Conservation (phyloP, 1,139 yeast species). For the Geotrichum restrictum region DNA sequence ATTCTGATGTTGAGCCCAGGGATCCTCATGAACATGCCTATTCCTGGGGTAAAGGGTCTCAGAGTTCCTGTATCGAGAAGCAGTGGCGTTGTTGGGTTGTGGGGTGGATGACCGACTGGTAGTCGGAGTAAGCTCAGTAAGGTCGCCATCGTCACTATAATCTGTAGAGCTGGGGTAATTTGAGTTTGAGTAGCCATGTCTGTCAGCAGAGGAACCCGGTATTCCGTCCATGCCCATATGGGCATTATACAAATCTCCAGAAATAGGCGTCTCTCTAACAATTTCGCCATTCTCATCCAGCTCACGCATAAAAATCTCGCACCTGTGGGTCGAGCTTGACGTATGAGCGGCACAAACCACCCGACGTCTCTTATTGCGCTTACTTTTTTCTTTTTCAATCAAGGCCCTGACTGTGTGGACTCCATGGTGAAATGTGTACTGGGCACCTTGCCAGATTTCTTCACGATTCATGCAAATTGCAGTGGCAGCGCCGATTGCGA, state of each 20-base stretch:
- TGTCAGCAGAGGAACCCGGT: too few relatives aligned
- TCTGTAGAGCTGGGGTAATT: neutral
- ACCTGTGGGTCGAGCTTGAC: neutral
- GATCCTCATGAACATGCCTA: neutral
- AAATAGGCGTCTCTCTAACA: neutral
- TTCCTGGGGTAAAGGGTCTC: neutral
- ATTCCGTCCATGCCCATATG: neutral
- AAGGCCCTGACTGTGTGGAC: slow-evolving; percentile 15
- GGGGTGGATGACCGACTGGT: neutral
- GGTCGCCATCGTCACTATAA: neutral
- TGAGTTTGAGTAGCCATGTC: too few relatives aligned
- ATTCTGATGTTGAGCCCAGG: slow-evolving; percentile 1
- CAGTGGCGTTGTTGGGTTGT: neutral
- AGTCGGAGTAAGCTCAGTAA: neutral
- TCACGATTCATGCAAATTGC: slow-evolving; percentile 31
- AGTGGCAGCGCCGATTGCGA: slow-evolving; percentile 30
- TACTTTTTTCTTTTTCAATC: slow-evolving; percentile 24
- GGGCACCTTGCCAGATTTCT: slow-evolving; percentile 15
- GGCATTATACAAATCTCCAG: neutral
- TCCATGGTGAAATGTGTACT: neutral
- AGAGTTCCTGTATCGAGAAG: neutral
- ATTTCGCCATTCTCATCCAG: slow-evolving; percentile 3
- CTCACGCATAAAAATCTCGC: slow-evolving; percentile 3
- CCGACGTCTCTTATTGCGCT: neutral
- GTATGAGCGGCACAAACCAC: neutral